phyloP scores from a whole-genome alignment of 2,329 filamentous ascomycete species.

The Alternaria triticina region DNA sequence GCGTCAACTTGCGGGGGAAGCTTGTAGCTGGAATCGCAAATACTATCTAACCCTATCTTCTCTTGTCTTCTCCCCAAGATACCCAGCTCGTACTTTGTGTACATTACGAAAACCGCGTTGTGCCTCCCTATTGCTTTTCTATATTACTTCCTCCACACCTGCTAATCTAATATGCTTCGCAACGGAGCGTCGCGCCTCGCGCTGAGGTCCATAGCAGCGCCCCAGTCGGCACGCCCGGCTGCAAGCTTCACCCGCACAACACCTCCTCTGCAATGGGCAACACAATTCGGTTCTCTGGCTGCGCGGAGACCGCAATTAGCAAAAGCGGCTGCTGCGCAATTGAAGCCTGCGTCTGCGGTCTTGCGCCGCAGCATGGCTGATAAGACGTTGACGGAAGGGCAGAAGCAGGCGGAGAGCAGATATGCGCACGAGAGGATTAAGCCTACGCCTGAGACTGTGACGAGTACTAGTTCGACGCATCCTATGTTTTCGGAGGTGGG shows the following conservation, averaged over 20 bases:
- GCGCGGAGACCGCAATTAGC: conserved; percentile 40
- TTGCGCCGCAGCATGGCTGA: conserved; percentile 54
- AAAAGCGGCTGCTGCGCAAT: conserved; percentile 1
- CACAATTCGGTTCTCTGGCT: conserved; percentile 51
- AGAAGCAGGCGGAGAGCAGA: conserved; percentile 64
- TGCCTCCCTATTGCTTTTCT: neutral
- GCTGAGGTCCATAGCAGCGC: conserved; percentile 46
- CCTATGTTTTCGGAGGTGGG: conserved; percentile 50
- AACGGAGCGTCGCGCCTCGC: conserved; percentile 52
- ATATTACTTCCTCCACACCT: neutral
- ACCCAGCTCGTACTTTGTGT: neutral
- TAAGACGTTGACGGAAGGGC: conserved; percentile 51
- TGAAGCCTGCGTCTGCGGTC: conserved; percentile 42
- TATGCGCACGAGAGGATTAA: conserved; percentile 63
- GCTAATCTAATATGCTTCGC: conserved; percentile 50
- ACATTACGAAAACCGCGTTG: neutral
- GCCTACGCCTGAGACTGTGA: conserved; percentile 66
- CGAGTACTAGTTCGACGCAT: conserved; percentile 60
- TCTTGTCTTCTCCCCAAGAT: conserved; percentile 12
- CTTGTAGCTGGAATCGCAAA: conserved; percentile 2
- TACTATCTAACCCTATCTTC: neutral
- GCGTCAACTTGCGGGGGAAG: conserved; percentile 13
- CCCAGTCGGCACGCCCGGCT: conserved; percentile 37
- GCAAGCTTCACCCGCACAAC: conserved; percentile 28
- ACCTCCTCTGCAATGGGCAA: conserved; percentile 45